Evolutionary conservation across 208 protist species (phyloP).

Genomic region (Leishmania turanica): DNA sequence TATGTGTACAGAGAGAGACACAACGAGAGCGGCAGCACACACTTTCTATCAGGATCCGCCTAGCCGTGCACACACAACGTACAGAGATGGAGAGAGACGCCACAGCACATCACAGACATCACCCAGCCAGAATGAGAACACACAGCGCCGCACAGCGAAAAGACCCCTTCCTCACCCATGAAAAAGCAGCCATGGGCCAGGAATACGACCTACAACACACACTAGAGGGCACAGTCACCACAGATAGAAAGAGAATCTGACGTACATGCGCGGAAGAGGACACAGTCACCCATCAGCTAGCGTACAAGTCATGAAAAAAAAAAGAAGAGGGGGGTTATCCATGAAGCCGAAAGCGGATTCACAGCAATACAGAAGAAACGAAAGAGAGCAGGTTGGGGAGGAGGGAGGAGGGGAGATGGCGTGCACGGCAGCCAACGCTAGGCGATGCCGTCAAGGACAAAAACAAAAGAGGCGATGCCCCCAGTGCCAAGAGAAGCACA

Average conservation of each 20-base stretch:
- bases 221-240: background rate
- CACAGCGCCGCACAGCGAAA: background rate
- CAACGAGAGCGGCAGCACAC: background rate
- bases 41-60: background rate
- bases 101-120: background rate
- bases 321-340: background rate
- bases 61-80: background rate
- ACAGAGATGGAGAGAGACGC: constrained; percentile 2
- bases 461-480: background rate
- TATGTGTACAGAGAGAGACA: constrained; percentile 8
- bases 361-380: background rate
- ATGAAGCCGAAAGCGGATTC: background rate
- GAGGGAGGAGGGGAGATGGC: background rate
- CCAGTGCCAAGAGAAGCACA: background rate
- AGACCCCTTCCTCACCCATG: background rate
- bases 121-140: background rate
- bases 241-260: background rate
- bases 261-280: background rate
- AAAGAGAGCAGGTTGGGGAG: background rate
- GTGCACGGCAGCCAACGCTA: background rate
- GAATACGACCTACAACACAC: background rate
- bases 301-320: background rate
- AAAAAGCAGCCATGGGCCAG: background rate
- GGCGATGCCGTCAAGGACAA: background rate
- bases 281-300: background rate